A percentile compares a stretch with the other conserved stretches of the same genome.
phyloP scores from a whole-genome alignment of 768 basidiomycete species.

The Cystofilobasidium macerans region DNA sequence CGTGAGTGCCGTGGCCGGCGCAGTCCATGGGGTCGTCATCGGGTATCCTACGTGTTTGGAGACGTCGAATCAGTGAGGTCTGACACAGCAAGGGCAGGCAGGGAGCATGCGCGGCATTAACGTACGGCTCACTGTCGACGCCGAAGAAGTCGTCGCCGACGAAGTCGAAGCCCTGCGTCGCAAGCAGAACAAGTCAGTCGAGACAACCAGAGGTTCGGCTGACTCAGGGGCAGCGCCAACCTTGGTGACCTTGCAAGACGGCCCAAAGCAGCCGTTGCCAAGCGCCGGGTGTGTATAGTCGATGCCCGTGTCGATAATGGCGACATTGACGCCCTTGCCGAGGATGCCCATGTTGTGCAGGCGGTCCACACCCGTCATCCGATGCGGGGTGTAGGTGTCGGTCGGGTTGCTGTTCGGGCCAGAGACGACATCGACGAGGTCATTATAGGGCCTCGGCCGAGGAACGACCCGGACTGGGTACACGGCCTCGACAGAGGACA shows the following conservation, averaged over 20 bases:
- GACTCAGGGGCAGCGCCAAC: too few relatives aligned
- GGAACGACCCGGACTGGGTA: constrained; percentile 17
- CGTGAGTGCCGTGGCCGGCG: constrained; percentile 37
- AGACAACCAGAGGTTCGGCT: too few relatives aligned
- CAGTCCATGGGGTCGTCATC: constrained; percentile 36
- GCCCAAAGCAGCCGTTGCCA: constrained; percentile 20
- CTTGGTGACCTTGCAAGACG: constrained; percentile 12
- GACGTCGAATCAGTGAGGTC: too few relatives aligned
- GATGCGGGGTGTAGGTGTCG: constrained; percentile 16
- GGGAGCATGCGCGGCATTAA: neutral
- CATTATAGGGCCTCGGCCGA: neutral
- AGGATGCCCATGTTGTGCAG: constrained; percentile 53
- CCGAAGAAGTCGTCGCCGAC: constrained; percentile 11
- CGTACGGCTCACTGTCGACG: neutral
- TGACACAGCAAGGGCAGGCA: too few relatives aligned
- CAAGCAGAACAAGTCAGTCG: too few relatives aligned
- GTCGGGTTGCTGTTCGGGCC: constrained; percentile 14
- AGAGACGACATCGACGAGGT: neutral
- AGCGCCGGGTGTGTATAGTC: constrained; percentile 16
- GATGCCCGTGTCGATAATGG: constrained; percentile 45
- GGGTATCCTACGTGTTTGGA: constrained; percentile 17
- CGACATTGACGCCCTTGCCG: constrained; percentile 58
- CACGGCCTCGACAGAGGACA: constrained; percentile 10
- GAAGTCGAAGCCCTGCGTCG: constrained; percentile 26
- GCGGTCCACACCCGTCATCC: constrained; percentile 48